phyloP scores from a whole-genome alignment of 2,329 filamentous ascomycete genomes.

The Geoglossum cookeanum region DNA sequence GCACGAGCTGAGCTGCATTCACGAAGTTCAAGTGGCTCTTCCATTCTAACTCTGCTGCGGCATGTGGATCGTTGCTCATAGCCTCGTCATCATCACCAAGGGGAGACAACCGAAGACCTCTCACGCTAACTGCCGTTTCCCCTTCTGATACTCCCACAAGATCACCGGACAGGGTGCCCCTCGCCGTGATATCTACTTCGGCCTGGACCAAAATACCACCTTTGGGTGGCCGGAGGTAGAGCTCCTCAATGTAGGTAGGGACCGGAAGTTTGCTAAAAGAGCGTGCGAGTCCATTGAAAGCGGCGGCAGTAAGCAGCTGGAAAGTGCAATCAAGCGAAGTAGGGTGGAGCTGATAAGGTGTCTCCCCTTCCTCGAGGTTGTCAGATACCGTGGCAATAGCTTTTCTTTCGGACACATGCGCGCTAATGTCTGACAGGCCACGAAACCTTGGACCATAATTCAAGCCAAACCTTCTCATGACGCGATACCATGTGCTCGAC shows the following conservation, averaged over 20 bases:
- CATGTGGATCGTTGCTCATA: conserved; percentile 2
- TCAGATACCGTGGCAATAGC: background rate
- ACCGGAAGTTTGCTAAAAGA: conserved; percentile 6
- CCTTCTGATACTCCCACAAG: background rate
- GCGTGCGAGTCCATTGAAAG: conserved; percentile 4
- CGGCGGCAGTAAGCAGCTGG: background rate
- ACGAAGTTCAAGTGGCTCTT: conserved; percentile 8
- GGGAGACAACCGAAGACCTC: background rate
- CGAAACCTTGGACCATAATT: conserved; percentile 13
- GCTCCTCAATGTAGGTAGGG: conserved; percentile 9
- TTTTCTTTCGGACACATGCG: background rate
- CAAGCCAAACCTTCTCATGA: conserved; percentile 11
- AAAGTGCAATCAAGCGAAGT: background rate
- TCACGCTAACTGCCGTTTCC: background rate
- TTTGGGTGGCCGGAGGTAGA: background rate
- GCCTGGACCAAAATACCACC: background rate
- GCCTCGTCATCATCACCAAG: background rate
- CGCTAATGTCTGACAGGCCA: background rate
- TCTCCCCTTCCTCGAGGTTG: background rate
- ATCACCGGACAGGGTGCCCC: too few relatives aligned
- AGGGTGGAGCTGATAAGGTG: background rate
- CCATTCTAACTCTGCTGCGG: conserved; percentile 8
- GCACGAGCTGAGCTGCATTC: conserved; percentile 4
- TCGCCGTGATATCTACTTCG: background rate
- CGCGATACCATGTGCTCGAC: conserved; percentile 8